Conservation (phyloP, 2,329 filamentous ascomycete genomes). For the Daldinia sp. region DNA sequence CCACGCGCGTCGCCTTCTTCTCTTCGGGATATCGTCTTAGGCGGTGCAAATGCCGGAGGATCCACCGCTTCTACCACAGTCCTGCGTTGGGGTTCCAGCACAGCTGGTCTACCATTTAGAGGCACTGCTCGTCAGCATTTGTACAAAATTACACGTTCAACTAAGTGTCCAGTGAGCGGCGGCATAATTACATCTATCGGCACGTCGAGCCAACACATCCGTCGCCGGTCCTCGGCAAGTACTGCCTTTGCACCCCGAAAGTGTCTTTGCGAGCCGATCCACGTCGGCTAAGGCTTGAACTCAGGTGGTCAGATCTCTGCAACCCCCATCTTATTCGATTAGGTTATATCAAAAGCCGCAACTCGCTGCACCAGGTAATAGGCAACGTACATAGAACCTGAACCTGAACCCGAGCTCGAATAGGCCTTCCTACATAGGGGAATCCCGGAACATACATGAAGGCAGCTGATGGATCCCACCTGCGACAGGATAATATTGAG, state of each 20-base stretch:
- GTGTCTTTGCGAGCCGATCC: constrained; percentile 40
- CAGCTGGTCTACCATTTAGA: constrained; percentile 34
- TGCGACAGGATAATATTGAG: constrained; percentile 40
- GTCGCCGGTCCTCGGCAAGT: constrained; percentile 40
- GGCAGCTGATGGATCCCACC: constrained; percentile 48
- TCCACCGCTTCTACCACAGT: constrained; percentile 40
- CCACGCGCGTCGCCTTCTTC: constrained; percentile 25
- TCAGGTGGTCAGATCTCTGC: constrained; percentile 40
- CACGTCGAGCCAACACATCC: constrained; percentile 27
- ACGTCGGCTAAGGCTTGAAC: constrained; percentile 38
- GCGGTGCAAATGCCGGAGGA: constrained; percentile 36
- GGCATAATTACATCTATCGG: constrained; percentile 39
- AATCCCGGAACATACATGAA: constrained; percentile 34
- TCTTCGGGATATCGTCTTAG: constrained; percentile 34
- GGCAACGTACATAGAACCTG: constrained; percentile 5
- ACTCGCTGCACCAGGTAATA: constrained; percentile 12
- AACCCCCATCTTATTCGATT: constrained; percentile 20
- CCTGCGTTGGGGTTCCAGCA: constrained; percentile 37
- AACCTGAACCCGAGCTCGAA: constrained; percentile 23
- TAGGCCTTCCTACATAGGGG: constrained; percentile 29
- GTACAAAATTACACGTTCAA: constrained; percentile 31
- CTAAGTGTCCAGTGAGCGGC: constrained; percentile 34
- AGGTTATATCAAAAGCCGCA: constrained; percentile 27
- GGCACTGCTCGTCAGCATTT: constrained; percentile 28
- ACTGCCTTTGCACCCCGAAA: constrained; percentile 28